A percentile compares a stretch with the other conserved stretches of the same genome.
Evolutionary conservation across 1,284 basidiomycete genomes (phyloP).

Genomic region (Taiwanofungus camphoratus): DNA sequence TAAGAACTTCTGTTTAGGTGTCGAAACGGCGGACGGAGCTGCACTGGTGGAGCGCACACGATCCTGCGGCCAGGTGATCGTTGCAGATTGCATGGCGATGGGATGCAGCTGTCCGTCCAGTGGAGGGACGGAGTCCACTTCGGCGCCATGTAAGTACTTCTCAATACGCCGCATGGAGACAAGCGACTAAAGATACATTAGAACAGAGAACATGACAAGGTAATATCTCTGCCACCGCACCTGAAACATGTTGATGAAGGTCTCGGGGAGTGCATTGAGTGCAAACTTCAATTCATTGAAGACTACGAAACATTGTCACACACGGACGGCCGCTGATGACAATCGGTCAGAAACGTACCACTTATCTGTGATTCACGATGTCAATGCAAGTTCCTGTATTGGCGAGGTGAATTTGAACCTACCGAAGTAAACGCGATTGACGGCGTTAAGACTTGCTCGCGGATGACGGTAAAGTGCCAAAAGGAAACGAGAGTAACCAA

Average conservation of each 20-base stretch:
- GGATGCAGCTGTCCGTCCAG: slow-evolving; percentile 49
- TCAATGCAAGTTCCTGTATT: not conserved
- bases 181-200: slow-evolving; percentile 43
- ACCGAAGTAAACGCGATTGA: slow-evolving; percentile 85
- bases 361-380: slow-evolving; percentile 34
- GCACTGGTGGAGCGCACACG: slow-evolving; percentile 41
- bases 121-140: slow-evolving; percentile 58
- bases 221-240: slow-evolving; percentile 28
- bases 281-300: slow-evolving; percentile 86
- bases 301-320: slow-evolving; percentile 37
- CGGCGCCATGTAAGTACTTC: slow-evolving; percentile 74
- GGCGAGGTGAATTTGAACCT: slow-evolving; percentile 19
- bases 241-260: slow-evolving; percentile 83
- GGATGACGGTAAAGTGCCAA: slow-evolving; percentile 77
- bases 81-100: slow-evolving; percentile 78
- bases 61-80: slow-evolving; percentile 86
- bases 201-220: slow-evolving; percentile 1
- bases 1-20: slow-evolving; percentile 75
- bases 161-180: slow-evolving; percentile 89
- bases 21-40: slow-evolving; percentile 56
- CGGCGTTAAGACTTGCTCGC: slow-evolving; percentile 68
- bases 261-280: slow-evolving; percentile 84
- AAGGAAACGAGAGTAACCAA: slow-evolving; percentile 75
- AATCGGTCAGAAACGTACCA: slow-evolving; percentile 30
- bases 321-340: not conserved